Conservation (phyloP, 345 rosid genomes). For the Clarkia xantiana region DNA sequence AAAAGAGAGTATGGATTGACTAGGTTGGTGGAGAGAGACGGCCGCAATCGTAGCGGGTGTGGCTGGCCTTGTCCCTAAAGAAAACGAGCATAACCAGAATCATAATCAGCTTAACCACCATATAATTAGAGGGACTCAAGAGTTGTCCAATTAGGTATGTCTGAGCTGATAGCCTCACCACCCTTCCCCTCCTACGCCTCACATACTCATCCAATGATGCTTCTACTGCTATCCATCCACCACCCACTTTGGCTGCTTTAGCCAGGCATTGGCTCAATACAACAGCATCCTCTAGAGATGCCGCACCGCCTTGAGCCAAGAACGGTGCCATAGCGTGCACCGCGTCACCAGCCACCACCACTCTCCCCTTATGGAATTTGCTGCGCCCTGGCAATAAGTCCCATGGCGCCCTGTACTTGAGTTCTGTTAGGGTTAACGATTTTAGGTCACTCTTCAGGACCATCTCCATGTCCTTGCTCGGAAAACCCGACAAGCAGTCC, state of each 20-base stretch:
- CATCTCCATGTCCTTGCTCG: constrained; percentile 5
- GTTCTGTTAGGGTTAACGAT: constrained; percentile 6
- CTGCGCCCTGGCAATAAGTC: constrained; percentile 4
- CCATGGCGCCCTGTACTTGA: constrained; percentile 16
- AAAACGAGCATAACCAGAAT: background rate
- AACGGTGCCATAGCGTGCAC: constrained; percentile 28
- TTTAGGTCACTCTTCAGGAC: constrained; percentile 6
- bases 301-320: constrained; percentile 22
- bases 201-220: constrained; percentile 24
- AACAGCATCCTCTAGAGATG: constrained; percentile 18
- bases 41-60: constrained; percentile 7
- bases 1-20: too few relatives aligned
- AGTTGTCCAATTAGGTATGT: constrained; percentile 1
- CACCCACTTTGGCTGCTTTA: background rate
- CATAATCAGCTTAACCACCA: constrained; percentile 2
- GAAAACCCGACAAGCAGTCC: constrained; percentile 8
- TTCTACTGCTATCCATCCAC: constrained; percentile 10
- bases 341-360: constrained; percentile 24
- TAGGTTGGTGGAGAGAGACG: background rate
- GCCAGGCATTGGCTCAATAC: constrained; percentile 13
- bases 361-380: constrained; percentile 7
- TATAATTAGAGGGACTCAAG: background rate
- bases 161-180: constrained; percentile 7
- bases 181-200: constrained; percentile 28
- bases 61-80: constrained; percentile 6